Conservation (phyloP, 1,139 yeast genomes). For the Geotrichum reessii region DNA sequence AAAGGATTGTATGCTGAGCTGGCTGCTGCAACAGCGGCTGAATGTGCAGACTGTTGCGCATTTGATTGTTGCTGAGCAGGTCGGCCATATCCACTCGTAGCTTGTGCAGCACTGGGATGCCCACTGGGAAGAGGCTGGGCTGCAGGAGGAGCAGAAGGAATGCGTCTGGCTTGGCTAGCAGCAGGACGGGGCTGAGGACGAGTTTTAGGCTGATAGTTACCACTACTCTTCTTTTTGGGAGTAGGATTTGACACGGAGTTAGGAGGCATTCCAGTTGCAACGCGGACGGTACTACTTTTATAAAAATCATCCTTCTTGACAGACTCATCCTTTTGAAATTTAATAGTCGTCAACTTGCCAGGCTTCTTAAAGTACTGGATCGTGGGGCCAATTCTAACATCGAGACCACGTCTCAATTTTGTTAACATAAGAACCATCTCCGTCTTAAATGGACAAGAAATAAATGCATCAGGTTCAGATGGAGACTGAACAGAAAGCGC, state of each 20-base stretch:
- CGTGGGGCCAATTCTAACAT: constrained; percentile 63
- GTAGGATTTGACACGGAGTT: constrained; percentile 62
- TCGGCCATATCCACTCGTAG: constrained; percentile 11
- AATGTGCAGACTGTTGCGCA: constrained; percentile 26
- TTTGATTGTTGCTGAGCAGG: constrained; percentile 17
- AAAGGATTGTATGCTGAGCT: constrained; percentile 8
- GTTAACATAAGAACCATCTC: constrained; percentile 78
- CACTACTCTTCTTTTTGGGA: constrained; percentile 48
- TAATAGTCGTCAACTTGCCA: constrained; percentile 66
- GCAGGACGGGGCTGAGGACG: constrained; percentile 20
- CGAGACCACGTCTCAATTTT: constrained; percentile 52
- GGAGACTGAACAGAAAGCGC: constrained; percentile 53
- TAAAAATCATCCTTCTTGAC: constrained; percentile 63
- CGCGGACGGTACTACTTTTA: constrained; percentile 84
- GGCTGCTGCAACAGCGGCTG: constrained; percentile 14
- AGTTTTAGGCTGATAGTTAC: constrained; percentile 15
- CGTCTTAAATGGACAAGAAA: constrained; percentile 81
- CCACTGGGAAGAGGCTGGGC: constrained; percentile 18
- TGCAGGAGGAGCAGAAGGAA: constrained; percentile 15
- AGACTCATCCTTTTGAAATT: constrained; percentile 53
- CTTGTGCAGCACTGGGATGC: constrained; percentile 1
- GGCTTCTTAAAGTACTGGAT: constrained; percentile 87
- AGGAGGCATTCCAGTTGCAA: constrained; percentile 73
- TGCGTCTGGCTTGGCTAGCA: constrained; percentile 20
- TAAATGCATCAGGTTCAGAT: constrained; percentile 69